phyloP scores from a whole-genome alignment of 768 basidiomycete species.

The Hortiboletus flavorubellus region DNA sequence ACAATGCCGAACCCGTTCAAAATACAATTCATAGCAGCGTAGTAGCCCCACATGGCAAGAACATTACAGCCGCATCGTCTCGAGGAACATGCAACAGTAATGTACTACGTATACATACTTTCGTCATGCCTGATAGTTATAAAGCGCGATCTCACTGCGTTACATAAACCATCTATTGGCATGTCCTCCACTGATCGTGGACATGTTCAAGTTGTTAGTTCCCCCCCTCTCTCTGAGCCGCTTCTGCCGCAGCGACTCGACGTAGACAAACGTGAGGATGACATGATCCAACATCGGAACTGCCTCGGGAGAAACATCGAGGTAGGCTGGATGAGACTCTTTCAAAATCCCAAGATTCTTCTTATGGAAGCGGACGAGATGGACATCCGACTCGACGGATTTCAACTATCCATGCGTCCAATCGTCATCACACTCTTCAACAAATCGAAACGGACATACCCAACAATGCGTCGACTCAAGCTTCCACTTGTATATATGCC shows the following conservation, averaged over 20 bases:
- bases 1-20: neutral
- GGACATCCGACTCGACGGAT: constrained; percentile 2
- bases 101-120: no score
- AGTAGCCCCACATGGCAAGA: neutral
- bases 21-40: neutral
- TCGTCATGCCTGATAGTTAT: neutral
- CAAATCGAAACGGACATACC: constrained; percentile 14
- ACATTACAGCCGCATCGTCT: neutral
- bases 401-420: constrained; percentile 16
- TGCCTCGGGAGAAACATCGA: constrained; percentile 16
- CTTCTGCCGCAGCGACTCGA: constrained; percentile 19
- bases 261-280: constrained; percentile 26
- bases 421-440: neutral
- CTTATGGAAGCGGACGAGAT: constrained; percentile 24
- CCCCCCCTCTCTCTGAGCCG: neutral
- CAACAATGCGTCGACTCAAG: constrained; percentile 22
- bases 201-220: neutral
- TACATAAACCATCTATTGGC: neutral
- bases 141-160: no score
- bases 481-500: constrained; percentile 33
- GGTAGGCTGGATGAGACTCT: constrained; percentile 20
- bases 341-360: constrained; percentile 22
- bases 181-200: neutral
- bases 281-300: constrained; percentile 24
- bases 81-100: neutral